Evolutionary conservation across 129 eudicot genomes (phyloP).

Genomic region (Escallonia herrerae): DNA sequence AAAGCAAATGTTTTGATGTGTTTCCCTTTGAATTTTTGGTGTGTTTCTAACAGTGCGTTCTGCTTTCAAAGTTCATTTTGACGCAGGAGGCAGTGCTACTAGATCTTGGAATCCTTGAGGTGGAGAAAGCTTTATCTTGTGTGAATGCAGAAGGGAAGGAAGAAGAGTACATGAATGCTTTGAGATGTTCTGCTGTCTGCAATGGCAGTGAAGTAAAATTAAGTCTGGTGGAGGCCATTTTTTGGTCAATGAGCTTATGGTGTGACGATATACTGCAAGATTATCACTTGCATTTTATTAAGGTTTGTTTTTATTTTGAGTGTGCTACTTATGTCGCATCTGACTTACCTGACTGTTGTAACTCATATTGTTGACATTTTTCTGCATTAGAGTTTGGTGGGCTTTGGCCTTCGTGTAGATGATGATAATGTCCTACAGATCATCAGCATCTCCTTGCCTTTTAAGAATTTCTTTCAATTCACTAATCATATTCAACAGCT

Average conservation of each 20-base stretch:
- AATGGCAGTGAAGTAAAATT: slow-evolving; percentile 28
- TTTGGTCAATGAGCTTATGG: slow-evolving; percentile 58
- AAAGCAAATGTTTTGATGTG: no score
- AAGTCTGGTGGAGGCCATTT: slow-evolving; percentile 58
- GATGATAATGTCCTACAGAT: no score
- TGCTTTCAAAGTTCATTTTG: slow-evolving; percentile 51
- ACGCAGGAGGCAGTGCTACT: slow-evolving; percentile 57
- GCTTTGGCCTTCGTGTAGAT: no score
- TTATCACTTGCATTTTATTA: slow-evolving; percentile 76
- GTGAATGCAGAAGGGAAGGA: slow-evolving; percentile 40
- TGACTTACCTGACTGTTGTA: slow-evolving; percentile 9
- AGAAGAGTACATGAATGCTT: slow-evolving; percentile 31
- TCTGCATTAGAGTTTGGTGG: no score
- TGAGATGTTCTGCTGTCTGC: slow-evolving; percentile 35
- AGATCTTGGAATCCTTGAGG: slow-evolving; percentile 55
- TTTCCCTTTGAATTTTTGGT: background rate
- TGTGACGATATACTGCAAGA: slow-evolving; percentile 71
- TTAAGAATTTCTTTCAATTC: no score
- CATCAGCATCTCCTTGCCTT: no score
- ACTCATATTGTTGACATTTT: background rate
- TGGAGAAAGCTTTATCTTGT: slow-evolving; percentile 46
- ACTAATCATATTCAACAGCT: no score
- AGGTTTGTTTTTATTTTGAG: slow-evolving; percentile 42
- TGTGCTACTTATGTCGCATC: slow-evolving; percentile 6
- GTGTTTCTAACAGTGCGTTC: slow-evolving; percentile 16